phyloP scores from a whole-genome alignment of 2,329 filamentous ascomycete genomes.

The Cryphonectria naterciae region DNA sequence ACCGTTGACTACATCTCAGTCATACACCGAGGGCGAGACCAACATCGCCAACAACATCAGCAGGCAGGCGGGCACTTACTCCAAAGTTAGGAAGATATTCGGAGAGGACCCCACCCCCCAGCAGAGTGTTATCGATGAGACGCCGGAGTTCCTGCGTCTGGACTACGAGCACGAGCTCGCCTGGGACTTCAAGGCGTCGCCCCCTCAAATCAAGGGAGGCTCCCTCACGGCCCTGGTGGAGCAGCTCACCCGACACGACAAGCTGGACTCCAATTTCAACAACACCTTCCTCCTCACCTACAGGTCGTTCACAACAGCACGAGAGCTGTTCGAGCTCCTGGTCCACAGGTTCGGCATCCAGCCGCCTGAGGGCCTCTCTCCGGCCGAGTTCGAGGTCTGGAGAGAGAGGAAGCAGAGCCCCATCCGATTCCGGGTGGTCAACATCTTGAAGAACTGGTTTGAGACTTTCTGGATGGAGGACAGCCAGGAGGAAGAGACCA shows the following conservation, averaged over 20 bases:
- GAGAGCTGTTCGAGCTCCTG: slow-evolving; percentile 89
- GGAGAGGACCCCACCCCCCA: slow-evolving; percentile 65
- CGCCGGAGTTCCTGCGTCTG: slow-evolving; percentile 80
- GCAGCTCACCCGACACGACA: slow-evolving; percentile 93
- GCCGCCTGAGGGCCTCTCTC: slow-evolving; percentile 78
- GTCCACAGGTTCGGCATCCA: slow-evolving; percentile 92
- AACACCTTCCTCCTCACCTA: slow-evolving; percentile 98
- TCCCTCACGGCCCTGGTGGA: slow-evolving; percentile 89
- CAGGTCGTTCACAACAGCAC: slow-evolving; percentile 87
- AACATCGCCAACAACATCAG: slow-evolving; percentile 54
- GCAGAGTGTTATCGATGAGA: slow-evolving; percentile 66
- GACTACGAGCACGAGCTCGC: slow-evolving; percentile 89
- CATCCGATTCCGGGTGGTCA: slow-evolving; percentile 94
- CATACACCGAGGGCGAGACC: slow-evolving; percentile 65
- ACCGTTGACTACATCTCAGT: slow-evolving; percentile 59
- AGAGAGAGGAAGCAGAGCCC: slow-evolving; percentile 93
- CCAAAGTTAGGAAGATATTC: slow-evolving; percentile 69
- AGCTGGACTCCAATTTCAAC: slow-evolving; percentile 93
- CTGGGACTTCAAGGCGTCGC: slow-evolving; percentile 81
- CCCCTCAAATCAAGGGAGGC: slow-evolving; percentile 82
- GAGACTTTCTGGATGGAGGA: slow-evolving; percentile 99
- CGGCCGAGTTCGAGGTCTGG: slow-evolving; percentile 83
- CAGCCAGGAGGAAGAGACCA: slow-evolving; percentile 74
- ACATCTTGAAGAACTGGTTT: slow-evolving; percentile 98
- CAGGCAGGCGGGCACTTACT: slow-evolving; percentile 57